Percentiles rank a stretch among this genome's conserved stretches.
phyloP scores from a whole-genome alignment of 1,139 yeast genomes.

The Kazachstania sp. region DNA sequence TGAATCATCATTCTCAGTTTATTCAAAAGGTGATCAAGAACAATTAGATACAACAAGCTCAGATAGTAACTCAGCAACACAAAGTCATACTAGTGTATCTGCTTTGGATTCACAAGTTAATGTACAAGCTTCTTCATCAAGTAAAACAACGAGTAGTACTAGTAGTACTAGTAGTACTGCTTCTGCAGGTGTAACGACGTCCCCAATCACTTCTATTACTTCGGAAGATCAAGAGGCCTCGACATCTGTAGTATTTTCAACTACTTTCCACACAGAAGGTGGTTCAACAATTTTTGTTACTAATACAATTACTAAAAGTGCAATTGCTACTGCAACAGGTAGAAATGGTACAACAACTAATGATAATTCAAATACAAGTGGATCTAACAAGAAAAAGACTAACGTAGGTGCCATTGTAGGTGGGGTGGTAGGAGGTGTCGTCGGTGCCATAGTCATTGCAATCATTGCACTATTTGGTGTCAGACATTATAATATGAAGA shows the following conservation, averaged over 20 bases:
- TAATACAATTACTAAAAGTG: conserved; percentile 23
- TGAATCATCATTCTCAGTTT: conserved; percentile 34
- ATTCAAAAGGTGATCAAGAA: conserved; percentile 22
- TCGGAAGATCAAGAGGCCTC: background rate
- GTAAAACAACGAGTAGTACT: no score
- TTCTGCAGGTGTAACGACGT: background rate
- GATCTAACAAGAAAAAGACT: conserved; percentile 14
- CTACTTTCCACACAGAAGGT: conserved; percentile 24
- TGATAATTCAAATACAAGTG: conserved; percentile 1
- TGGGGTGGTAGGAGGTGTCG: conserved; percentile 32
- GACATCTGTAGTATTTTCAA: conserved; percentile 14
- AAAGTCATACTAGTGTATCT: no score
- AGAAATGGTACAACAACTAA: conserved; percentile 4
- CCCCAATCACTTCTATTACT: background rate
- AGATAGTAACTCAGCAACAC: no score
- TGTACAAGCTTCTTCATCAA: no score
- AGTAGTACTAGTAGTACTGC: no score
- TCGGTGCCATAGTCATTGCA: conserved; percentile 24
- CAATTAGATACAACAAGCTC: conserved; percentile 13
- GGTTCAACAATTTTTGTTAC: conserved; percentile 28
- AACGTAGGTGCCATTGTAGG: conserved; percentile 32
- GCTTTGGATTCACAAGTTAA: background rate
- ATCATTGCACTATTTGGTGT: conserved; percentile 19
- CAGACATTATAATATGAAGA: conserved; percentile 25
- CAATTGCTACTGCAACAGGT: conserved; percentile 8